Evolutionary conservation across 805 yeast species (phyloP).

Genomic region (Yarrowia osloensis): DNA sequence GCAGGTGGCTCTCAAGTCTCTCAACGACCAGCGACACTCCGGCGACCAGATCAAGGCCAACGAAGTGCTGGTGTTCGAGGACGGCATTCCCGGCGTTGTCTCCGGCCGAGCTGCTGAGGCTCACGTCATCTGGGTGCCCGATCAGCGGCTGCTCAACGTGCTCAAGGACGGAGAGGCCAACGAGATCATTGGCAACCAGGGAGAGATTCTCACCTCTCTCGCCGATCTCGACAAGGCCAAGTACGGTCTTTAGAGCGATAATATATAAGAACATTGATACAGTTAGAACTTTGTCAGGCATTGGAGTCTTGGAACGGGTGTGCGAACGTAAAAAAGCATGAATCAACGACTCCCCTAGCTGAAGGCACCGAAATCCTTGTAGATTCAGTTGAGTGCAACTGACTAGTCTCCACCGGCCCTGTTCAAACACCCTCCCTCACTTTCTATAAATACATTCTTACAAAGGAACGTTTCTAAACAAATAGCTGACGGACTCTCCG

Average conservation of each 20-base stretch:
- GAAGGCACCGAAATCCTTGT: no score
- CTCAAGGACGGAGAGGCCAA: constrained; percentile 54
- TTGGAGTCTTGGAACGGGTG: no score
- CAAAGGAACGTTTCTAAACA: constrained; percentile 68
- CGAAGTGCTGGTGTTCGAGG: constrained; percentile 91
- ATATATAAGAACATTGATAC: neutral
- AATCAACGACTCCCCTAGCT: neutral
- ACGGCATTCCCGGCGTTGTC: constrained; percentile 87
- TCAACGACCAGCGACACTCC: constrained; percentile 57
- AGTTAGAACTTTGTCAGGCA: no score
- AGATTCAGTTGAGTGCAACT: no score
- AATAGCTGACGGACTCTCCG: constrained; percentile 91
- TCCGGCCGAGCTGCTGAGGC: constrained; percentile 85
- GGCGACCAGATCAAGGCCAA: constrained; percentile 59
- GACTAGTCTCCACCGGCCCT: no score
- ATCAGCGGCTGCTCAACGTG: constrained; percentile 63
- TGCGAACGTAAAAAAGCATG: no score
- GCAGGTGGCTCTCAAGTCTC: constrained; percentile 70
- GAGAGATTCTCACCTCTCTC: constrained; percentile 57
- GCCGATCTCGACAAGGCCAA: constrained; percentile 53
- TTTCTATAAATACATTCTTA: constrained; percentile 33
- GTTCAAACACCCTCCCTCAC: neutral
- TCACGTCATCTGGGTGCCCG: constrained; percentile 93
- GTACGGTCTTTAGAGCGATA: constrained; percentile 42
- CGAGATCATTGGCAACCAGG: constrained; percentile 53